Conservation (phyloP, 148 eudicot genomes). For the Vaccinium corymbosum region DNA sequence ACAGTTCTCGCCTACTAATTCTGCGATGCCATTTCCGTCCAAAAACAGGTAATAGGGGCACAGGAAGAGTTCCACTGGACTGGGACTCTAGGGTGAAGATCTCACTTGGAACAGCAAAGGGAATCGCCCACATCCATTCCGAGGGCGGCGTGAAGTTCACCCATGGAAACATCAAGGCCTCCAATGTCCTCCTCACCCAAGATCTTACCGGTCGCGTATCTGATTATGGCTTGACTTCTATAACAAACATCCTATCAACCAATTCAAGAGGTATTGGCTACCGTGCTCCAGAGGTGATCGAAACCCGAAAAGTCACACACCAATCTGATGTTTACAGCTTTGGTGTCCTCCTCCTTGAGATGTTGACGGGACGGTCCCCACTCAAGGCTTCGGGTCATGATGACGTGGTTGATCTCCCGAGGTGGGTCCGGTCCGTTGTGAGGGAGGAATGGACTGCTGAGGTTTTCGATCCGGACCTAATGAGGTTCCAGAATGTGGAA, state of each 20-base stretch:
- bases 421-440: constrained; percentile 92
- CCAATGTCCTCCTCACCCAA: constrained; percentile 71
- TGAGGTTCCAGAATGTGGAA: constrained; percentile 48
- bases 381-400: constrained; percentile 47
- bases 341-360: constrained; percentile 77
- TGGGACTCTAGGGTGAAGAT: constrained; percentile 75
- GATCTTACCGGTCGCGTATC: constrained; percentile 54
- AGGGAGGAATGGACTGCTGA: constrained; percentile 97
- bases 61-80: constrained; percentile 56
- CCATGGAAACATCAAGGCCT: constrained; percentile 88
- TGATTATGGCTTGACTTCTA: constrained; percentile 60
- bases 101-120: constrained; percentile 68
- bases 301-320: constrained; percentile 56
- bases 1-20: not conserved
- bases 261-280: constrained; percentile 62
- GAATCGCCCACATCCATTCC: constrained; percentile 70
- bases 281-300: constrained; percentile 75
- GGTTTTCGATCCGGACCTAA: constrained; percentile 75
- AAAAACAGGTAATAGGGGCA: constrained; percentile 53
- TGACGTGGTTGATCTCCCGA: constrained; percentile 72
- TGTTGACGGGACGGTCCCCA: constrained; percentile 77
- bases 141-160: constrained; percentile 59
- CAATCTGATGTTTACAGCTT: constrained; percentile 95
- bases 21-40: not conserved
- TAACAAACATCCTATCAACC: constrained; percentile 42